phyloP scores from a whole-genome alignment of 2,329 filamentous ascomycete species.

The Chalaropsis thielavioides region DNA sequence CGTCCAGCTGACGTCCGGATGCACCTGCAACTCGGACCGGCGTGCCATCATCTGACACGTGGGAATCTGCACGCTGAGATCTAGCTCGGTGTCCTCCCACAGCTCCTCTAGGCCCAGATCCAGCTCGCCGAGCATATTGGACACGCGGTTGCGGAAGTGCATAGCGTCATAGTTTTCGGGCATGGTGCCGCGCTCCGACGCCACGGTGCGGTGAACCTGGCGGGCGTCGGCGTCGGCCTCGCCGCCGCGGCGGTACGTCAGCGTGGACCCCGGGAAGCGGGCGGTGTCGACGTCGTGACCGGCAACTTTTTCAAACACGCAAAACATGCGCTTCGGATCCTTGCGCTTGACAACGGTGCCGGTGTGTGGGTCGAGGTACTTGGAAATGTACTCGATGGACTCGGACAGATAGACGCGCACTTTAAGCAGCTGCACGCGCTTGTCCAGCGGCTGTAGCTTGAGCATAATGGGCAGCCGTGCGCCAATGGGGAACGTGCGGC shows the following conservation, averaged over 20 bases:
- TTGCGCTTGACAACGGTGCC: constrained; percentile 36
- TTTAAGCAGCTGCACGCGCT: constrained; percentile 72
- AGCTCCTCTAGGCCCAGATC: constrained; percentile 54
- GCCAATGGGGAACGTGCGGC: constrained; percentile 84
- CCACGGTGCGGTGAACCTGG: constrained; percentile 37
- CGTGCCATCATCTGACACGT: constrained; percentile 77
- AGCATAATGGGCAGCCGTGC: constrained; percentile 83
- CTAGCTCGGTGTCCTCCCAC: constrained; percentile 82
- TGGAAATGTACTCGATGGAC: constrained; percentile 76
- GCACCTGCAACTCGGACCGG: constrained; percentile 49
- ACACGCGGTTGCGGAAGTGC: constrained; percentile 23
- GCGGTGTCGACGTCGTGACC: constrained; percentile 64
- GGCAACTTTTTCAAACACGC: constrained; percentile 76
- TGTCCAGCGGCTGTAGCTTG: constrained; percentile 81
- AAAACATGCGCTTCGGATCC: constrained; percentile 69
- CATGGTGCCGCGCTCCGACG: constrained; percentile 28
- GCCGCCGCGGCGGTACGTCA: constrained; percentile 39
- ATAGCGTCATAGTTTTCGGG: constrained; percentile 24
- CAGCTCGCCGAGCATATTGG: constrained; percentile 69
- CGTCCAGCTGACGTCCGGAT: constrained; percentile 86
- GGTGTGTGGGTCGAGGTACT: constrained; percentile 13
- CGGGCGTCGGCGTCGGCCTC: constrained; percentile 46
- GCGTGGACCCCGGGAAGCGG: constrained; percentile 26
- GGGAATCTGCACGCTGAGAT: constrained; percentile 83
- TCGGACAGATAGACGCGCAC: constrained; percentile 87